Base-by-base conservation (phyloP, 2,329 filamentous ascomycete genomes). In the Monosporascus sp. region DNA sequence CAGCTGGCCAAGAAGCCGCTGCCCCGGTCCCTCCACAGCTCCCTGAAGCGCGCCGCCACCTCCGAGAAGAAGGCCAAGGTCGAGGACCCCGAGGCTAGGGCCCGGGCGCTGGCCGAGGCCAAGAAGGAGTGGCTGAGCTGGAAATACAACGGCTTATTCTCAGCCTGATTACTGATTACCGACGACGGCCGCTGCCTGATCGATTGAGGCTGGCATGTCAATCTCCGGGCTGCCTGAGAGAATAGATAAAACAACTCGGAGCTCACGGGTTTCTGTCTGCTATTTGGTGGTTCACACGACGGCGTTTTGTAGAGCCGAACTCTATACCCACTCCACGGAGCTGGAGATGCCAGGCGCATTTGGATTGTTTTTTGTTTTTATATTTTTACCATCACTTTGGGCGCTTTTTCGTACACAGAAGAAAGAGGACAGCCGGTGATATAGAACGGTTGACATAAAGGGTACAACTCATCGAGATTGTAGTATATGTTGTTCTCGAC, bases 121-220 rank as follows among this genome's bases (percentile, higher is more conserved):
- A 82, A 82, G 71, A 68, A 63, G 55, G 70, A 78, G 37, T 67
- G 82, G 17, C 70, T 77, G 17, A 46, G 43, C 43, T 46, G 43
- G 43, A 26, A 28, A 24, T 18, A 5, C 11, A 35, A 5, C 4
- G 3, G 31, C 31, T 35, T 35, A 35, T 35, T 5, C 11, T 35
- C 31, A 35, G 31, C 14, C 11, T 5, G 11, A 35, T 9, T 35
- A 35, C 31, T 35, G 31, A 35, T 35, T 14, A 35, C 31, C 11
- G 28, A 31, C 31, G 11, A 35, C 31, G 11, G 11, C 31, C 31
- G 11, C 11, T 11, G 31, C 31, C 31, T 35, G 31, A 35, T 14
- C 14, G 28, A 31, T 31, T 3, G 9, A 35, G 31, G 31, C 5
- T 5, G 31, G 9, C 11, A 14, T 5, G 31, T 14, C 11, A 5